These are phyloP conservation scores for Lactifluus hygrophoroides DNA, from an alignment of 768 basidiomycete genomes.

Conservation along the genomic window DNA sequence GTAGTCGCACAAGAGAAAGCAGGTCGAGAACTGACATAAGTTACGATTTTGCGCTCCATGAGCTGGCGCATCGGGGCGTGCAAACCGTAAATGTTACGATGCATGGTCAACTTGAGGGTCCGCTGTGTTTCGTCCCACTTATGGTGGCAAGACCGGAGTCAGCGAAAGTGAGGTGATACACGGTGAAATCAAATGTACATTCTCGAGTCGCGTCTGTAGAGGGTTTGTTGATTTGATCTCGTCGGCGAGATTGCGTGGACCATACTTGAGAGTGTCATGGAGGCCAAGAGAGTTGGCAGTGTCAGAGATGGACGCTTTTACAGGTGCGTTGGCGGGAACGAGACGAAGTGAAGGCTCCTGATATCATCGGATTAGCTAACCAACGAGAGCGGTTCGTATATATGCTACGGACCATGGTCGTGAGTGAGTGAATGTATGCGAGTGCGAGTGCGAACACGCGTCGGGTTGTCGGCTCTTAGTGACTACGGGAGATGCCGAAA, in stretches of 20 bases:
- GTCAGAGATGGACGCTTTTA: slow-evolving; percentile 56
- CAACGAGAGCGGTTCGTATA: background rate
- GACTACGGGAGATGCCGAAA: background rate
- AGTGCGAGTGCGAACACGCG: slow-evolving; percentile 12
- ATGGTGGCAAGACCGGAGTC: too few species aligned
- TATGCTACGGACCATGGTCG: slow-evolving; percentile 12
- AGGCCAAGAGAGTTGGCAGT: slow-evolving; percentile 71
- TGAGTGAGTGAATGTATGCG: background rate
- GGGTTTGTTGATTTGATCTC: slow-evolving; percentile 55
- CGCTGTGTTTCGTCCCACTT: slow-evolving; percentile 98
- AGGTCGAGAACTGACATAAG: slow-evolving; percentile 44
- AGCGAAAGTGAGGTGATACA: background rate
- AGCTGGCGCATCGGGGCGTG: slow-evolving; percentile 82
- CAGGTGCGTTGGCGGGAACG: slow-evolving; percentile 46
- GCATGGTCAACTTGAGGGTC: slow-evolving; percentile 73
- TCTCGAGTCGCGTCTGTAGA: slow-evolving; percentile 65
- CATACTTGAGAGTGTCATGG: slow-evolving; percentile 84
- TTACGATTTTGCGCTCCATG: slow-evolving; percentile 90
- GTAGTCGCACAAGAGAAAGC: background rate
- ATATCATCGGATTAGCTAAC: background rate
- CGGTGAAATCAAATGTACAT: slow-evolving; percentile 39
- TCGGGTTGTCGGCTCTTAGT: background rate
- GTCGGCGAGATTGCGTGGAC: slow-evolving; percentile 70
- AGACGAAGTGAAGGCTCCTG: slow-evolving; percentile 51
- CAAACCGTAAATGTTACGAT: slow-evolving; percentile 77